Base-by-base conservation (phyloP, 2,329 filamentous ascomycete species). In the Fusarium austroafricanum region DNA sequence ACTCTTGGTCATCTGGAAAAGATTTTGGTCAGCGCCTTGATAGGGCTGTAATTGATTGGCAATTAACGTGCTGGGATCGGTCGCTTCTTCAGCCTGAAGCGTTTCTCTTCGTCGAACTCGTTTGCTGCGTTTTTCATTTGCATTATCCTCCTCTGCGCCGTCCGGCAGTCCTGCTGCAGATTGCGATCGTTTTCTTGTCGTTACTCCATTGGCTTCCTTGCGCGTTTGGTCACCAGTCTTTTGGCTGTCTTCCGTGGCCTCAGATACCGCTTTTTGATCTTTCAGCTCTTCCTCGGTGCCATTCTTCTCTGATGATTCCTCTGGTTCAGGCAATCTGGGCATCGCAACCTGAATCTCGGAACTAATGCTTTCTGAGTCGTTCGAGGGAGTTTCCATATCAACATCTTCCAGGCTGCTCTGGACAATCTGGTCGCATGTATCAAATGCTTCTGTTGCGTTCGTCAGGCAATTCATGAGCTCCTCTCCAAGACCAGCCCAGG, bases 51-150 rank as follows among this genome's bases (percentile, higher is more conserved):
- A 76, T 68, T 89, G 86, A 51, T 82, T 83, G 3, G 86, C 84
- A 52, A 84, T 81, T 26, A 84, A 78, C 1, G 82, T 83, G 50
- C 81, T 84, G 9, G 85, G 81, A 61, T 89, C 87, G 15, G 84
- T 75, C 1, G 79, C 76, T 47, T 88, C 87, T 35, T 86, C 87
- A 6, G 79, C 76, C 12, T 84, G 81, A 5, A 83, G 85, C 42
- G 90, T 88, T 37, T 81, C 79, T 50, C 79, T 71, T 54, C 89
- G 83, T 44, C 89, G 83, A 29, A 88, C 88, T 49, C 89, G 82
- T 73, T 91, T 92, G 76, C 88, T 90, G 57, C 89, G 82, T 72
- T 90, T 90, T 53, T 86, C 85, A 12, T 86, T 82, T 3, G 79
- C 80, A 23, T 81, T 83, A 33, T 90, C 88, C 51, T 90, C 88